Percentiles rank a stretch among this genome's conserved stretches.
These are phyloP conservation scores for Beverwykella pulmonaria DNA, from an alignment of 495 filamentous ascomycete species.

Conservation along the genomic window DNA sequence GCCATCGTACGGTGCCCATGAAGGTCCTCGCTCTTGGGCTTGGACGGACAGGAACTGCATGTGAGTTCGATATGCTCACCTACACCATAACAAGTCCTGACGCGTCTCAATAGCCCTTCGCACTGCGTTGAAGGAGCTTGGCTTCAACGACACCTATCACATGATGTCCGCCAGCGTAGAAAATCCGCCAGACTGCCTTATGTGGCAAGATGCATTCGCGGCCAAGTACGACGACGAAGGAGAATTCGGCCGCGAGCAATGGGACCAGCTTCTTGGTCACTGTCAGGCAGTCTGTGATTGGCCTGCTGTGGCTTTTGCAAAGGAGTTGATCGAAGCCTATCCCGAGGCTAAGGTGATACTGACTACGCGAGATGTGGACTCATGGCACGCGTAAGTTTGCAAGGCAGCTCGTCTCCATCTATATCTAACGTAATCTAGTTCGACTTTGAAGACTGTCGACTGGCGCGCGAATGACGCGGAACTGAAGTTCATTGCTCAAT, in stretches of 20 bases:
- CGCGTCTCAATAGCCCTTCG: conserved; percentile 54
- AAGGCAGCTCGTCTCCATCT: not conserved
- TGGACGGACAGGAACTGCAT: conserved; percentile 68
- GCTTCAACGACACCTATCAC: conserved; percentile 66
- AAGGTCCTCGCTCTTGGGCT: conserved; percentile 65
- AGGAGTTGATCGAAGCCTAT: conserved; percentile 69
- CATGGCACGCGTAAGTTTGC: conserved; percentile 56
- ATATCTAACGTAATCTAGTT: conserved; percentile 38
- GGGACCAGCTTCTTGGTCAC: conserved; percentile 68
- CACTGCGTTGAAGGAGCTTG: conserved; percentile 61
- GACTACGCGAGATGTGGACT: conserved; percentile 62
- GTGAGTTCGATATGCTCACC: conserved; percentile 45
- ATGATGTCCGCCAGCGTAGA: conserved; percentile 67
- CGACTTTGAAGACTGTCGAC: conserved; percentile 47
- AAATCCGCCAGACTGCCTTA: conserved; percentile 60
- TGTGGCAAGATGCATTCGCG: conserved; percentile 67
- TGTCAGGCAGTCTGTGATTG: conserved; percentile 68
- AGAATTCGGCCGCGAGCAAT: conserved; percentile 64
- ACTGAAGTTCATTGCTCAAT: conserved; percentile 39
- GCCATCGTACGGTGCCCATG: conserved; percentile 66
- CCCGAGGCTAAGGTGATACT: conserved; percentile 71
- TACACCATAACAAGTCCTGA: not conserved
- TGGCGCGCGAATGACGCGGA: conserved; percentile 45
- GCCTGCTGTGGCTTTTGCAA: conserved; percentile 66
- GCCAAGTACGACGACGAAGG: conserved; percentile 66